Conservation (phyloP, 495 filamentous ascomycete genomes). For the Aspergillus nidulans region DNA sequence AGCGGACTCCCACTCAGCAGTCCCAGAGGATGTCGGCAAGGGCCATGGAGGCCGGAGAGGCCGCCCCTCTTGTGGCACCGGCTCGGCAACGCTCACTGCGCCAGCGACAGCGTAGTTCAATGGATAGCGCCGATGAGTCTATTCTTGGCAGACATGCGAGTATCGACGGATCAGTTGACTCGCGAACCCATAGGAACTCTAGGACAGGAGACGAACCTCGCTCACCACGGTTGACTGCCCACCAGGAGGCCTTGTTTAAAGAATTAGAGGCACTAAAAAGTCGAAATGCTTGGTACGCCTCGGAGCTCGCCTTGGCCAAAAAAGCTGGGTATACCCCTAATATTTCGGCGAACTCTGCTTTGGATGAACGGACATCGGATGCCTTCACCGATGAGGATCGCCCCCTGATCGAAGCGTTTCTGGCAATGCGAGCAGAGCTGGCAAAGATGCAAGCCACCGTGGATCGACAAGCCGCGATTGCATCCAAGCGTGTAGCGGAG, state of each 20-base stretch:
- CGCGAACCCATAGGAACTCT: conserved; percentile 37
- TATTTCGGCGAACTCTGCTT: conserved; percentile 61
- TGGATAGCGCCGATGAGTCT: conserved; percentile 45
- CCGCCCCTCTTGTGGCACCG: conserved; percentile 41
- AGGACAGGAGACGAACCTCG: conserved; percentile 41
- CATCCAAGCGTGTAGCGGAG: conserved; percentile 85
- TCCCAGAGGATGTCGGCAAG: conserved; percentile 37
- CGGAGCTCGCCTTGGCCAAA: conserved; percentile 83
- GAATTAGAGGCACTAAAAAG: conserved; percentile 80
- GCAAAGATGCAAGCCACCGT: conserved; percentile 73
- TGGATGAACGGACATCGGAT: conserved; percentile 73
- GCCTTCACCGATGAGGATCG: conserved; percentile 85
- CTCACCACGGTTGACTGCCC: conserved; percentile 42
- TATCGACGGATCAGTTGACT: conserved; percentile 42
- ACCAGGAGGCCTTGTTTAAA: conserved; percentile 58
- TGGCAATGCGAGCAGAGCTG: conserved; percentile 83
- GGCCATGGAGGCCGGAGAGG: conserved; percentile 48
- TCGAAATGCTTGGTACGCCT: conserved; percentile 94
- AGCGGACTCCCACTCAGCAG: conserved; percentile 59
- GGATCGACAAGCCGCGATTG: conserved; percentile 75
- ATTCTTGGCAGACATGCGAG: conserved; percentile 39
- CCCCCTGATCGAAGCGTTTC: conserved; percentile 85
- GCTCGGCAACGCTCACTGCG: conserved; percentile 42
- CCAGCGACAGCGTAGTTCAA: conserved; percentile 38
- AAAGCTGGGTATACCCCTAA: conserved; percentile 82